Evolutionary conservation across 2,329 filamentous ascomycete genomes (phyloP), one percentile per base, ranked within the genome.

Genomic region (Conoideocrella luteorostrata): DNA sequence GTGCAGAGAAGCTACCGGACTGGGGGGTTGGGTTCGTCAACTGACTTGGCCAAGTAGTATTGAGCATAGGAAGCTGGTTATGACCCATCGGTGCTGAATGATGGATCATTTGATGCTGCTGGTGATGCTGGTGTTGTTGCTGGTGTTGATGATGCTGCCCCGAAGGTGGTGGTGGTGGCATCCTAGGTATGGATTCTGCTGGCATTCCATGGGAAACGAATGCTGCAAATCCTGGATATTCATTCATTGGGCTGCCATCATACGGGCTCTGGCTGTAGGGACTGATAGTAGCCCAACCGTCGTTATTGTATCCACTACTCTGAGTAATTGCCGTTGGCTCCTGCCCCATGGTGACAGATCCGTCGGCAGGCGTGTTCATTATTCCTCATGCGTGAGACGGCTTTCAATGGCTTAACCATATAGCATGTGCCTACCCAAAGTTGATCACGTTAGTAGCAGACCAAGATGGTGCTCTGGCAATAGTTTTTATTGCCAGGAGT

Each of bases 21-120:
- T 78, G 71, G 32, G 62, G 61, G 34, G 77, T 72, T 35, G 86
- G 84, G 51, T 84, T 85, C 36, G 84, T 86, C 60, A 91, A 70
- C 76, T 89, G 84, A 61, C 86, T 91, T 7, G 88, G 88, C 88
- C 88, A 94, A 50, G 75, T 73, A 40, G 74, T 85, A 54, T 87
- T 82, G 51, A 90, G 69, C 58, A 86, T 83, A 18, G 86, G 79
- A 17, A 86, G 66, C 47, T 77, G 69, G 49, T 77, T 72, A 53
- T 75, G 75, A 52, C 78, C 72, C 54, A 80, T 74, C 52, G 67
- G 65, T 24, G 56, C 47, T 23, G 57, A 49, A 24, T 59, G 61
- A 12, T 60, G 59, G 44, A 63, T 58, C 42, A 64, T 54, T 28
- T 60, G 56, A 39, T 62, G 60, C 32, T 56, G 55, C 29, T 58